Base-by-base conservation (phyloP, 2,329 filamentous ascomycete species). In the Xylaria sp. region DNA sequence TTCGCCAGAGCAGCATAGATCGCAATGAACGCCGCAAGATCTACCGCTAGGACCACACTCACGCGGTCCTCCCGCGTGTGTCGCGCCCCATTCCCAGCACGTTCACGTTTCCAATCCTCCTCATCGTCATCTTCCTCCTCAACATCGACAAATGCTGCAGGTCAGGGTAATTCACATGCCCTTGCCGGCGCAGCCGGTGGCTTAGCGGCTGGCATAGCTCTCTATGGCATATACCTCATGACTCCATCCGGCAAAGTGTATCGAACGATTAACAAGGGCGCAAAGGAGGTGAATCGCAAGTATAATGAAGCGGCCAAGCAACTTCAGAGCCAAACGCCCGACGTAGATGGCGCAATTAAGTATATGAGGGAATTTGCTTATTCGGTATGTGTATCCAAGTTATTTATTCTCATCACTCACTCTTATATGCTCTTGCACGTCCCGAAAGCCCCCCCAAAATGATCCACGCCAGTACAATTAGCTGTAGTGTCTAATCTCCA, bases 301-400 rank as follows among this genome's bases (percentile, higher is more conserved):
- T 87, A 91, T 78, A 80, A 89, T 47, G 82, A 84, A 7, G 85
- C 89, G 1, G 85, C 86, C 39, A 81, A 88, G 71, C 88, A 88
- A 76, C 82, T 92, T 5, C 86, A 90, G 71, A 80, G 89, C 64
- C 84, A 85, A 54, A 87, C 90, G 0, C 91, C 92, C 0, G 85
- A 88, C 68, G 85, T 90, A 14, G 90, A 92, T 70, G 85, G 92
- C 78, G 90, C 91, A 1, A 82, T 92, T 47, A 80, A 85, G 68
- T 90, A 86, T 81, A 85, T 94, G 68, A 88, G 89, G 74, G 82
- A 88, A 65, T 89, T 90, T 12, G 88, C 88, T 32, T 88, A 88
- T 76, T 88, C 88, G 27, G 61, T 64, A 51, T 17, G 61, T 51
- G 42, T 32, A 4, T 27, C n/a, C 14, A 4, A 27, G 11, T 56